A percentile compares a stretch with the other conserved stretches of the same genome.
Evolutionary conservation across 768 basidiomycete species (phyloP).

Genomic region (Leucocoprinus birnbaumii): DNA sequence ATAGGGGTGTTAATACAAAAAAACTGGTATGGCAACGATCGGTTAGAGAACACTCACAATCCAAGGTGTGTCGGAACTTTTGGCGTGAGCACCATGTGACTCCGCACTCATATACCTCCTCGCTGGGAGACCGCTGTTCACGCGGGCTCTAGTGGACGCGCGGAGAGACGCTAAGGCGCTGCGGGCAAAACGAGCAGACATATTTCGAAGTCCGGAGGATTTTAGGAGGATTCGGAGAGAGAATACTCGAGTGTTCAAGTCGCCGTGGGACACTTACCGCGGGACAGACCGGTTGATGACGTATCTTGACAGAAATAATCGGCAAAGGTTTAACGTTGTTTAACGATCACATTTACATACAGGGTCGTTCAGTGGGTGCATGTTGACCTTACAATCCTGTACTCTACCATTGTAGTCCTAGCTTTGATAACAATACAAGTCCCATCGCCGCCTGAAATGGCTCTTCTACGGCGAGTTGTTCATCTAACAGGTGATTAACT

Average conservation of each 20-base stretch:
- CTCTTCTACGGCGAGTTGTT: slow-evolving; percentile 28
- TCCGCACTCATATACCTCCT: slow-evolving; percentile 32
- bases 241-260: slow-evolving; percentile 6
- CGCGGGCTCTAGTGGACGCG: slow-evolving; percentile 27
- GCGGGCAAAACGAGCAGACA: slow-evolving; percentile 38
- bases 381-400: too few relatives aligned
- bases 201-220: slow-evolving; percentile 15
- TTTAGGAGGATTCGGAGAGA: slow-evolving; percentile 1
- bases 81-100: slow-evolving; percentile 31
- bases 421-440: slow-evolving; percentile 35
- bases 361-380: too few relatives aligned
- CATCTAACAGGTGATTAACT: slow-evolving; percentile 30
- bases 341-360: too few relatives aligned
- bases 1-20: background rate
- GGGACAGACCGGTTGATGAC: slow-evolving; percentile 35
- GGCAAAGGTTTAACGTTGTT: too few relatives aligned
- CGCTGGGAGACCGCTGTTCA: slow-evolving; percentile 20
- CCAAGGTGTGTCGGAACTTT: slow-evolving; percentile 42
- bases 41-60: slow-evolving; percentile 30
- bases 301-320: slow-evolving; percentile 6
- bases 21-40: slow-evolving; percentile 11
- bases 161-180: slow-evolving; percentile 28
- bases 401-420: slow-evolving; percentile 31
- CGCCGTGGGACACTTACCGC: slow-evolving; percentile 22
- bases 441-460: slow-evolving; percentile 51